phyloP scores from a whole-genome alignment of 2,329 filamentous ascomycete genomes.

The Acrodontium crateriforme region DNA sequence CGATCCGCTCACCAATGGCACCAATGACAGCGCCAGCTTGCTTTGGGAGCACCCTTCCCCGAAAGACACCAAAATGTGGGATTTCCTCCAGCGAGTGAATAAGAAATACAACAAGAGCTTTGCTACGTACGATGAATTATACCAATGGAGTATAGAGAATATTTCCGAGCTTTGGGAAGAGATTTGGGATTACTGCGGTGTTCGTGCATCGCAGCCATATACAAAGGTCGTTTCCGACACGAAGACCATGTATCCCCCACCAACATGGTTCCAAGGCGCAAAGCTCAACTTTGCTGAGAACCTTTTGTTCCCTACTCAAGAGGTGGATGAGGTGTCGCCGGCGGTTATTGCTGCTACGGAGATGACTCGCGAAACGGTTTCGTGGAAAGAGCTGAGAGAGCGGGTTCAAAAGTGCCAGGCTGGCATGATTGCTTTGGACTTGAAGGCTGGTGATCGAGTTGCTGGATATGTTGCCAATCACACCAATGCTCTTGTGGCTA shows the following conservation, averaged over 20 bases:
- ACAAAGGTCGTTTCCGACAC: constrained; percentile 52
- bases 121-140: constrained; percentile 57
- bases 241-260: constrained; percentile 69
- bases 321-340: constrained; percentile 43
- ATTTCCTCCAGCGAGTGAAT: constrained; percentile 47
- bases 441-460: constrained; percentile 49
- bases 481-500: constrained; percentile 70
- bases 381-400: constrained; percentile 71
- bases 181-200: constrained; percentile 68
- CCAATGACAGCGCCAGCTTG: constrained; percentile 4
- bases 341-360: constrained; percentile 78
- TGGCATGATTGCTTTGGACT: constrained; percentile 51
- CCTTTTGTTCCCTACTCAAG: constrained; percentile 60
- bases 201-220: constrained; percentile 54
- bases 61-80: constrained; percentile 29
- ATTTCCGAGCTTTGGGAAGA: constrained; percentile 70
- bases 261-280: constrained; percentile 68
- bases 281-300: constrained; percentile 92
- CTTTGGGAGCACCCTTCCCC: constrained; percentile 28
- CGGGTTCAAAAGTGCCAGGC: constrained; percentile 60
- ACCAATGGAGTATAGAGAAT: constrained; percentile 72
- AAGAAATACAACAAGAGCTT: constrained; percentile 50
- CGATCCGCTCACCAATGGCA: constrained; percentile 2
- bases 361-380: constrained; percentile 47
- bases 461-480: constrained; percentile 80